phyloP scores from a whole-genome alignment of 495 filamentous ascomycete species.

The Cenococcum geophilum region DNA sequence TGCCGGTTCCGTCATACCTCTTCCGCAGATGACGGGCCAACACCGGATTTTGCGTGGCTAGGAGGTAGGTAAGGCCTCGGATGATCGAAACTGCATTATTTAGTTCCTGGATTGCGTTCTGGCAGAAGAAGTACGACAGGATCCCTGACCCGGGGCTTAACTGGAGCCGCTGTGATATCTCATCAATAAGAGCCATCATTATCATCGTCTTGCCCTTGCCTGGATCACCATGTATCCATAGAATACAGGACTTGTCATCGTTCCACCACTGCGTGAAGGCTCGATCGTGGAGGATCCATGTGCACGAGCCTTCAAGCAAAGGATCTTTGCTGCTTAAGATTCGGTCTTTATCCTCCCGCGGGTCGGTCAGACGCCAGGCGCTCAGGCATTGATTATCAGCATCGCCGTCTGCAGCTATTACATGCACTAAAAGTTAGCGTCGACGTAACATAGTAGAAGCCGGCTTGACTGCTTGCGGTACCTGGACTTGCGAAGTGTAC shows the following conservation, averaged over 20 bases:
- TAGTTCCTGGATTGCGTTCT: conserved; percentile 2
- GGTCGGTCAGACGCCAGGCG: not conserved
- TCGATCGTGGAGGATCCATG: conserved; percentile 10
- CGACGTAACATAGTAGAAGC: too few relatives aligned
- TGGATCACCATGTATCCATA: too few relatives aligned
- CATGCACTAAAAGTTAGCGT: too few relatives aligned
- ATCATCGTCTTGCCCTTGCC: conserved; percentile 24
- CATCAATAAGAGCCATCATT: conserved; percentile 13
- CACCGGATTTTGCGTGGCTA: not conserved
- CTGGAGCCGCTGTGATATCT: not conserved
- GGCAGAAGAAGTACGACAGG: conserved; percentile 13
- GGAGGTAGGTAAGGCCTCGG: conserved; percentile 3
- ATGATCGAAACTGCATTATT: conserved; percentile 1
- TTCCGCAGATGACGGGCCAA: not conserved
- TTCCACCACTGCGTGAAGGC: conserved; percentile 12
- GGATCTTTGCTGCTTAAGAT: too few relatives aligned
- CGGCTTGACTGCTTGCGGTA: too few relatives aligned
- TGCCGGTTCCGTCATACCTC: not conserved
- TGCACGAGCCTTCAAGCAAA: conserved; percentile 11
- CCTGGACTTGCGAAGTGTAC: too few relatives aligned
- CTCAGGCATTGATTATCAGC: not conserved
- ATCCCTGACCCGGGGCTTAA: not conserved
- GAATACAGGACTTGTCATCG: not conserved
- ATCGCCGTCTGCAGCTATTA: too few relatives aligned
- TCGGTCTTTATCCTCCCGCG: too few relatives aligned